phyloP scores from a whole-genome alignment of 805 yeast species.

The Torulaspora microellipsoides region DNA sequence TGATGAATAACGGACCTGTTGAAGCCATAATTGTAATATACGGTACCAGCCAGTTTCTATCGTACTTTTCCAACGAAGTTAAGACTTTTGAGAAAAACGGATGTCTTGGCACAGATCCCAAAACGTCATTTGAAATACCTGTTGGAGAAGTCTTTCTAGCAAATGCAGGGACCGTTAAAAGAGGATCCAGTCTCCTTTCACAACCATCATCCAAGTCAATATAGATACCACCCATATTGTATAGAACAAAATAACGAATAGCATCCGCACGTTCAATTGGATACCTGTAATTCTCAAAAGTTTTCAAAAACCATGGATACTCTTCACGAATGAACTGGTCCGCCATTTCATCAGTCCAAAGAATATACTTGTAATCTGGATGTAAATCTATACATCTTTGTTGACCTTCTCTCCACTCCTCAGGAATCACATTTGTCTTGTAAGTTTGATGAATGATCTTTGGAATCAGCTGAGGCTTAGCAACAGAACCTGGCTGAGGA shows the following conservation, averaged over 20 bases:
- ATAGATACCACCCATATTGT: constrained; percentile 85
- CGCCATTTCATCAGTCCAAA: constrained; percentile 88
- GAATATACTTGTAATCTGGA: constrained; percentile 80
- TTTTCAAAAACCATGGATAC: constrained; percentile 80
- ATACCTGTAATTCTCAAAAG: constrained; percentile 72
- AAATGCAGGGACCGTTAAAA: constrained; percentile 77
- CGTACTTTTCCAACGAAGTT: constrained; percentile 56
- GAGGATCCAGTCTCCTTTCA: constrained; percentile 69
- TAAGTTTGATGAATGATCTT: constrained; percentile 92
- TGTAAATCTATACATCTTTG: constrained; percentile 70
- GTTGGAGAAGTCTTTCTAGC: constrained; percentile 85
- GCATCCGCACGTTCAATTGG: constrained; percentile 90
- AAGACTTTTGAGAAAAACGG: constrained; percentile 75
- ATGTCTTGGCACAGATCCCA: constrained; percentile 85
- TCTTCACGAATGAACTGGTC: constrained; percentile 71
- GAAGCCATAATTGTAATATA: constrained; percentile 89
- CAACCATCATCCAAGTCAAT: constrained; percentile 91
- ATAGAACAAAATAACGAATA: constrained; percentile 77
- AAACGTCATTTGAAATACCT: constrained; percentile 87
- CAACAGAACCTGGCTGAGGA: constrained; percentile 41
- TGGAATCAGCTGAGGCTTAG: constrained; percentile 62
- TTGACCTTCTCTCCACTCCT: constrained; percentile 74
- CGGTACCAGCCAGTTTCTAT: constrained; percentile 77
- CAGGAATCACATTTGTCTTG: constrained; percentile 74
- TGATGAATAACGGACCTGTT: constrained; percentile 85